Conservation (phyloP, 805 yeast genomes). For the Ogataea henricii region DNA sequence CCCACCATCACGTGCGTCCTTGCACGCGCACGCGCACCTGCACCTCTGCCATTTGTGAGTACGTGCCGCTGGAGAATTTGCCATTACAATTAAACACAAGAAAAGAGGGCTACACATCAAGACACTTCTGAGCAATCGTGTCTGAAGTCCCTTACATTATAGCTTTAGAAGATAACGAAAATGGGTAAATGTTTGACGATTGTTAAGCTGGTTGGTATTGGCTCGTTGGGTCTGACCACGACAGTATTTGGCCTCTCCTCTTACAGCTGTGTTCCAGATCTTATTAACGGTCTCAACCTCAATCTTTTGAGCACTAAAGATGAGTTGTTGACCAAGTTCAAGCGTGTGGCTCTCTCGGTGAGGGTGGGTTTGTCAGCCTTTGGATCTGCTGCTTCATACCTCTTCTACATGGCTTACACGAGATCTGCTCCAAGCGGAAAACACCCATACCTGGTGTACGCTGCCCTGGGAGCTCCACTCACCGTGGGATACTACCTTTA, state of each 20-base stretch:
- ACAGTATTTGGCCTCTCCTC: constrained; percentile 43
- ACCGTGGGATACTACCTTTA: constrained; percentile 37
- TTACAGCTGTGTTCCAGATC: constrained; percentile 23
- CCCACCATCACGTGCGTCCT: not conserved
- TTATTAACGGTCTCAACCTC: constrained; percentile 14
- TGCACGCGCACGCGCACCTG: no score
- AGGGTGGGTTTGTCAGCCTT: constrained; percentile 36
- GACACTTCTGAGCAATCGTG: not conserved
- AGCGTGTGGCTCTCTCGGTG: constrained; percentile 20
- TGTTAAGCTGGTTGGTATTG: constrained; percentile 63
- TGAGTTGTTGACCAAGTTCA: constrained; percentile 18
- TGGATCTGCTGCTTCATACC: constrained; percentile 50
- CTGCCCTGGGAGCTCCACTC: constrained; percentile 55
- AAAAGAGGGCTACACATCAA: constrained; percentile 2
- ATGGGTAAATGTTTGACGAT: constrained; percentile 59
- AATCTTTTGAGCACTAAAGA: constrained; percentile 14
- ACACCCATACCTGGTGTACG: constrained; percentile 75
- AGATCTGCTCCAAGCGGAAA: constrained; percentile 55
- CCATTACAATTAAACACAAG: not conserved
- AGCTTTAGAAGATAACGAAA: not conserved
- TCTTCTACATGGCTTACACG: constrained; percentile 57
- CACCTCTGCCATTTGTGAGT: not conserved
- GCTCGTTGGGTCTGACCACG: constrained; percentile 67
- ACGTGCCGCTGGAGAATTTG: constrained; percentile 2
- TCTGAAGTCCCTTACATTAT: no score